A percentile compares a stretch with the other conserved stretches of the same genome.
Evolutionary conservation across 1,284 basidiomycete genomes (phyloP).

Genomic region (Baeospora myosura): DNA sequence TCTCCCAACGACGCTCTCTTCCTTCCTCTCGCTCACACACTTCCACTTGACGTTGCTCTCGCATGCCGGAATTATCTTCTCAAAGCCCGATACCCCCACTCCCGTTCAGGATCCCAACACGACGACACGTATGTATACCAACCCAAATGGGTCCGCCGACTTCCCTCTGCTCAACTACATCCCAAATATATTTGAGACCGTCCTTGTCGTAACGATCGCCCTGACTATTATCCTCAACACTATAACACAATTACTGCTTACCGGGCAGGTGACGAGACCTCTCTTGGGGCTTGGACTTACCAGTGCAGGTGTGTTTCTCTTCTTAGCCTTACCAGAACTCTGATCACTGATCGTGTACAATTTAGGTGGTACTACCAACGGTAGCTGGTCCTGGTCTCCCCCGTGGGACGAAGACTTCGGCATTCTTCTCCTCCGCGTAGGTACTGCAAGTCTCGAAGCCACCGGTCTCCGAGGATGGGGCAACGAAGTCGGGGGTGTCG

Average conservation of each 20-base stretch:
- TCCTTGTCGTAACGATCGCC: constrained; percentile 46
- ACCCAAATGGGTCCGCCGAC: constrained; percentile 6
- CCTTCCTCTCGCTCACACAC: constrained; percentile 51
- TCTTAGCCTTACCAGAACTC: not conserved
- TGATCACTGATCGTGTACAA: no score
- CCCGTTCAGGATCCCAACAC: not conserved
- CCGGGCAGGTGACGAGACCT: constrained; percentile 39
- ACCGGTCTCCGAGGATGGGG: constrained; percentile 64
- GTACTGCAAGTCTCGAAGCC: constrained; percentile 67
- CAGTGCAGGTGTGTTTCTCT: not conserved
- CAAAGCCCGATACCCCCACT: constrained; percentile 9
- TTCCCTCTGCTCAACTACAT: constrained; percentile 69
- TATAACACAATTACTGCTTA: constrained; percentile 56
- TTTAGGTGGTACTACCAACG: constrained; percentile 3
- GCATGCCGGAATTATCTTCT: constrained; percentile 25
- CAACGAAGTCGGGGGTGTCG: constrained; percentile 59
- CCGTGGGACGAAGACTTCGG: constrained; percentile 68
- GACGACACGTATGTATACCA: constrained; percentile 2
- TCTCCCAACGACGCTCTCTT: constrained; percentile 55
- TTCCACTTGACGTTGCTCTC: constrained; percentile 54
- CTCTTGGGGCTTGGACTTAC: constrained; percentile 29
- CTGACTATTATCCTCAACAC: constrained; percentile 52
- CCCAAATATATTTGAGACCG: constrained; percentile 61
- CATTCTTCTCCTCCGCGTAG: constrained; percentile 59
- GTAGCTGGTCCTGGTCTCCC: constrained; percentile 17